phyloP scores from a whole-genome alignment of 163 green algal genomes.

The Scenedesmus sp. region DNA sequence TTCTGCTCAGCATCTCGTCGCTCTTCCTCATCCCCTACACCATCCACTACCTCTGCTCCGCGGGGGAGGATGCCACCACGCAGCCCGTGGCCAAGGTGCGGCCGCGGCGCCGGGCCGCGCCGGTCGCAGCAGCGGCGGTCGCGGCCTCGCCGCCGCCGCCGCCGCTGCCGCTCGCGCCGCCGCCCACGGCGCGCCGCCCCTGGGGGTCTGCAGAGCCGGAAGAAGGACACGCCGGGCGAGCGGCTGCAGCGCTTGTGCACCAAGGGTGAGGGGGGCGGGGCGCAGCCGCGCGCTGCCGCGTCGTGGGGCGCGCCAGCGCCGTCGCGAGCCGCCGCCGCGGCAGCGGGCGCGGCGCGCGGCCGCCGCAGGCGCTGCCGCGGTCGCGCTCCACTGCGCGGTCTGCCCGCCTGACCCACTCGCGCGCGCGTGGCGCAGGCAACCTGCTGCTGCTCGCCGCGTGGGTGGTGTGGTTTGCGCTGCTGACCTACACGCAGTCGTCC shows the following conservation, averaged over 20 bases:
- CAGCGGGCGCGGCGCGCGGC: neutral
- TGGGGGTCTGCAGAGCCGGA: conserved; percentile 18
- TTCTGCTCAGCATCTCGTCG: conserved; percentile 80
- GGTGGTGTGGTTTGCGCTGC: conserved; percentile 60
- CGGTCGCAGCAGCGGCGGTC: too few species aligned
- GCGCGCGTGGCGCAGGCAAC: conserved; percentile 61
- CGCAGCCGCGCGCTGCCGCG: neutral
- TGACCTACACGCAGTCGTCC: conserved; percentile 58
- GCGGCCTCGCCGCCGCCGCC: neutral
- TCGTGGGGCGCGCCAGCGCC: too few species aligned
- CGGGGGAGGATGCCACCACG: conserved; percentile 54
- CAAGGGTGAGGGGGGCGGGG: conserved; percentile 30
- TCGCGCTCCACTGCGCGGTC: too few species aligned
- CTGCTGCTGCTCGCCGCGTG: conserved; percentile 60
- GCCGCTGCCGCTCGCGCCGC: conserved; percentile 9
- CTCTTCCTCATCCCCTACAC: conserved; percentile 85
- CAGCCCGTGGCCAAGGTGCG: conserved; percentile 50
- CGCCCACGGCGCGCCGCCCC: neutral
- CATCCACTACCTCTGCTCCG: conserved; percentile 69
- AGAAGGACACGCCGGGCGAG: conserved; percentile 15
- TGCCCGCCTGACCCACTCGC: too few species aligned
- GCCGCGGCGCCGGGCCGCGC: neutral
- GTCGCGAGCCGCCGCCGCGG: neutral
- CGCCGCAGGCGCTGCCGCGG: too few species aligned
- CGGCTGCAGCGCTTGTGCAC: conserved; percentile 15